These are phyloP conservation scores for Plectosphaerella cucumerina DNA, from an alignment of 2,329 filamentous ascomycete genomes.

Conservation along the genomic window DNA sequence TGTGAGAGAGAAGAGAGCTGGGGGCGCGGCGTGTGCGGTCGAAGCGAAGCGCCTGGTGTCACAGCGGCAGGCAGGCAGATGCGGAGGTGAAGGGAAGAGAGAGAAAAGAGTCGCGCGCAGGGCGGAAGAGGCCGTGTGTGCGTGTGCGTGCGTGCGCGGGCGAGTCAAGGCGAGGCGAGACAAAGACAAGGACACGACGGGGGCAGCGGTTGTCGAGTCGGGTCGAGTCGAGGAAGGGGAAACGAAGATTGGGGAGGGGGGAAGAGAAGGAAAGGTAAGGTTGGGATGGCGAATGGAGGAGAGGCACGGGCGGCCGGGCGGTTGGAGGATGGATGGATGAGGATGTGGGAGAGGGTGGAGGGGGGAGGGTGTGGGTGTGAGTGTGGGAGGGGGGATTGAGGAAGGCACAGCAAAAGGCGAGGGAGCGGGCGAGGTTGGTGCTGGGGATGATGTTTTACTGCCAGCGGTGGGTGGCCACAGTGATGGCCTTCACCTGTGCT, in stretches of 20 bases:
- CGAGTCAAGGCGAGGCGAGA: slow-evolving; percentile 1
- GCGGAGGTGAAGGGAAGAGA: not conserved
- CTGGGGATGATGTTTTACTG: no score
- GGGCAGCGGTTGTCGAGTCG: no score
- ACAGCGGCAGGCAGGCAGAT: not conserved
- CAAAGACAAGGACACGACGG: slow-evolving; percentile 4
- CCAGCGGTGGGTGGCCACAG: no score
- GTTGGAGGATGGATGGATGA: not conserved
- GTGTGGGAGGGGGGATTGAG: not conserved
- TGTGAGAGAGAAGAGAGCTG: not conserved
- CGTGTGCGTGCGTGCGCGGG: not conserved
- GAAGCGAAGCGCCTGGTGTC: not conserved
- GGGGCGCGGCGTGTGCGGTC: not conserved
- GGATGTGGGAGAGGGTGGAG: slow-evolving; percentile 4
- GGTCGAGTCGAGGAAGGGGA: not conserved
- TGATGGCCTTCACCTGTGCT: slow-evolving; percentile 6
- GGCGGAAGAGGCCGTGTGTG: slow-evolving; percentile 3
- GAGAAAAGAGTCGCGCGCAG: not conserved
- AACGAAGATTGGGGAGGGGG: not conserved
- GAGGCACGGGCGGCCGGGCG: slow-evolving; percentile 4
- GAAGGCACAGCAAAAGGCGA: not conserved
- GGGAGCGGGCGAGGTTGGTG: not conserved
- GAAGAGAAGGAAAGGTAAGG: slow-evolving; percentile 1
- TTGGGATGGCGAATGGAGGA: slow-evolving; percentile 4
- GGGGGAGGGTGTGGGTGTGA: slow-evolving; percentile 1